Percentiles rank a stretch among this genome's conserved stretches.
phyloP scores from a whole-genome alignment of 2,329 filamentous ascomycete genomes.

The Gnomoniopsis smithogilvyi region DNA sequence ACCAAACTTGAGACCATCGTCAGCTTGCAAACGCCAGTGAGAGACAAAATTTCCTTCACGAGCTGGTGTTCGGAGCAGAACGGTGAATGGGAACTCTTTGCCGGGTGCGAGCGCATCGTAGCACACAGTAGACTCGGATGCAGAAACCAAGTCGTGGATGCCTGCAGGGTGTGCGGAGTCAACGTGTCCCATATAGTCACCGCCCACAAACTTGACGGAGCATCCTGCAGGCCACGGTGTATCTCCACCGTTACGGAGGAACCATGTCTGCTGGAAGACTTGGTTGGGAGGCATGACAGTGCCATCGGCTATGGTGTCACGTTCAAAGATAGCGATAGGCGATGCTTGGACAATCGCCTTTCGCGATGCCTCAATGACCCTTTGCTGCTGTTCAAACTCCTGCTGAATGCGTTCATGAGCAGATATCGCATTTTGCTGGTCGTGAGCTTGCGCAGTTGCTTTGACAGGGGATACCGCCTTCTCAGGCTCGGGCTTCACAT shows the following conservation, averaged over 20 bases:
- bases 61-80: slow-evolving; percentile 76
- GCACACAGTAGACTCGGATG: slow-evolving; percentile 79
- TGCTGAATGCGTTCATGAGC: not conserved
- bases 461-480: not conserved
- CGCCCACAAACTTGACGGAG: slow-evolving; percentile 85
- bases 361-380: not conserved
- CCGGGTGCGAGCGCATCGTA: slow-evolving; percentile 67
- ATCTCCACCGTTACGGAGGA: slow-evolving; percentile 79
- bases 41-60: slow-evolving; percentile 81
- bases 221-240: slow-evolving; percentile 83
- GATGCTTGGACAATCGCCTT: slow-evolving; percentile 21
- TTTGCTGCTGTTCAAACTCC: slow-evolving; percentile 23
- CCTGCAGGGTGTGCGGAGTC: slow-evolving; percentile 78
- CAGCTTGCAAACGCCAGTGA: slow-evolving; percentile 90
- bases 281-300: slow-evolving; percentile 66
- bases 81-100: slow-evolving; percentile 75
- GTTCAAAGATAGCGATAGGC: slow-evolving; percentile 62
- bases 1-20: slow-evolving; percentile 79
- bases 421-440: not conserved
- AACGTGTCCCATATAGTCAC: slow-evolving; percentile 93
- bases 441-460: not conserved
- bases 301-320: slow-evolving; percentile 77
- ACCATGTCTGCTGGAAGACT: slow-evolving; percentile 88
- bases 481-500: slow-evolving; percentile 56
- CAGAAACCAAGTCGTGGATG: slow-evolving; percentile 70